Conservation (phyloP, 2,329 filamentous ascomycete species). For the Pseudocercospora cruenta region DNA sequence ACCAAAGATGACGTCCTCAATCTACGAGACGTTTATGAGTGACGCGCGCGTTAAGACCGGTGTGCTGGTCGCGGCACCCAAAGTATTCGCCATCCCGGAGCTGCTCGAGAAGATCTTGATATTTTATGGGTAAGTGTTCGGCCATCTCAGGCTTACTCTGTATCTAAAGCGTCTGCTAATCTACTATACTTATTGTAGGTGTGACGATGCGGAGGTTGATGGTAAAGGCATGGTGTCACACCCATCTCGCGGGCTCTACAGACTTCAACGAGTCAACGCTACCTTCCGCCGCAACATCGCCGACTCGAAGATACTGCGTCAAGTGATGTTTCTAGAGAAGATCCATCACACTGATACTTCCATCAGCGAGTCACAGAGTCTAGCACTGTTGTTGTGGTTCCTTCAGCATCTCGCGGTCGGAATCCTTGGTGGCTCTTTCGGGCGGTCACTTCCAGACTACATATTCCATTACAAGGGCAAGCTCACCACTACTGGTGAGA, state of each 20-base stretch:
- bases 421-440: neutral
- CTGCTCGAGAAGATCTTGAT: neutral
- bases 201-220: neutral
- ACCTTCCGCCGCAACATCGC: neutral
- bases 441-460: neutral
- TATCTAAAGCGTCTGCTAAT: neutral
- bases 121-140: neutral
- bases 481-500: neutral
- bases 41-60: too few species aligned
- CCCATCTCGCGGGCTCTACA: neutral
- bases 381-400: neutral
- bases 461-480: neutral
- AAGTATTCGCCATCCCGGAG: neutral
- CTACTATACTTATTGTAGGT: neutral
- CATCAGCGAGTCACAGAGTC: neutral
- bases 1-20: neutral
- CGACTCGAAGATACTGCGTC: neutral
- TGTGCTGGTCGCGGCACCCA: neutral
- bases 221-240: neutral
- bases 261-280: neutral
- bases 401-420: neutral
- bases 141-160: too few species aligned
- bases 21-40: neutral
- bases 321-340: neutral
- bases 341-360: neutral